A percentile compares a stretch with the other conserved stretches of the same genome.
phyloP scores from a whole-genome alignment of 768 basidiomycete genomes.

The Tricholoma furcatifolium region DNA sequence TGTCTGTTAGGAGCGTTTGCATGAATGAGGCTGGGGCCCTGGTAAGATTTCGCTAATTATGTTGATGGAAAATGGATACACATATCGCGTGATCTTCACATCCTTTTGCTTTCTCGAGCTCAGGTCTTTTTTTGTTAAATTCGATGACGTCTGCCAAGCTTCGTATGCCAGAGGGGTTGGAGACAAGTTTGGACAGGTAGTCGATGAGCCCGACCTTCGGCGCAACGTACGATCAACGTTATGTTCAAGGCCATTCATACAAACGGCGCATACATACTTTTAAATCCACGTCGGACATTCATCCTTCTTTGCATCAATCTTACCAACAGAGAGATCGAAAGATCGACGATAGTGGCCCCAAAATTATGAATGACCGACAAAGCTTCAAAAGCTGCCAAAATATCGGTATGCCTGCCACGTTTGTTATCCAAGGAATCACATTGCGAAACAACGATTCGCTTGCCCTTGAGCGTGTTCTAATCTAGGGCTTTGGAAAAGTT shows the following conservation, averaged over 20 bases:
- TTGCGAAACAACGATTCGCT: slow-evolving; percentile 54
- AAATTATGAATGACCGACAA: slow-evolving; percentile 34
- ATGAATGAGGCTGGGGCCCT: slow-evolving; percentile 29
- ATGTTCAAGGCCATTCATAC: too few species aligned
- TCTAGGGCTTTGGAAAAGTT: slow-evolving; percentile 54
- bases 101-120: slow-evolving; percentile 44
- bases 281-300: too few species aligned
- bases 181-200: slow-evolving; percentile 44
- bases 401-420: slow-evolving; percentile 31
- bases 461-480: slow-evolving; percentile 44
- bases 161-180: slow-evolving; percentile 56
- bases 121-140: slow-evolving; percentile 53
- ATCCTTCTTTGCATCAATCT: too few species aligned
- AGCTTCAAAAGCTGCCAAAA: slow-evolving; percentile 38
- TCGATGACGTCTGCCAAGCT: slow-evolving; percentile 55
- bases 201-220: slow-evolving; percentile 47
- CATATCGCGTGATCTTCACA: slow-evolving; percentile 39
- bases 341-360: too few species aligned
- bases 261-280: too few species aligned
- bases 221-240: not conserved
- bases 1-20: slow-evolving; percentile 40
- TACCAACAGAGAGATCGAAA: too few species aligned
- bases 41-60: not conserved
- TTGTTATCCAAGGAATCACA: slow-evolving; percentile 32
- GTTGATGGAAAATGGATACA: slow-evolving; percentile 6